phyloP scores from a whole-genome alignment of 768 basidiomycete species.

The Agrocybe pediades region DNA sequence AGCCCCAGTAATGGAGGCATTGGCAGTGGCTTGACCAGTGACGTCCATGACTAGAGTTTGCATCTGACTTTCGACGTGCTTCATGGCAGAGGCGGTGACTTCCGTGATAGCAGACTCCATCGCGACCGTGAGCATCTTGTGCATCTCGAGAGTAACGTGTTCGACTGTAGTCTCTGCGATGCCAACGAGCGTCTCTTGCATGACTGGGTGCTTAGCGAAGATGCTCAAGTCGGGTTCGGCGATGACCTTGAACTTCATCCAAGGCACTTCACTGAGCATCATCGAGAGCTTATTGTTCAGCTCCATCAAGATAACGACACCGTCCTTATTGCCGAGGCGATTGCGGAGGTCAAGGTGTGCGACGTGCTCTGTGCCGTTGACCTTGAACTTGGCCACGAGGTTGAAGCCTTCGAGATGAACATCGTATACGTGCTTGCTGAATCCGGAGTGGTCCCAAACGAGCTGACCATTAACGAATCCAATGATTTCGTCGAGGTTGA shows the following conservation, averaged over 20 bases:
- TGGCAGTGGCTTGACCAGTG: constrained; percentile 13
- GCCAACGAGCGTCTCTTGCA: constrained; percentile 19
- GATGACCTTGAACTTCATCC: constrained; percentile 30
- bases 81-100: constrained; percentile 20
- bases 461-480: constrained; percentile 16
- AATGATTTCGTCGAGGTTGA: constrained; percentile 17
- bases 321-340: constrained; percentile 15
- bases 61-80: constrained; percentile 16
- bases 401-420: constrained; percentile 16
- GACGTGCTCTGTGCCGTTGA: constrained; percentile 7
- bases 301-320: constrained; percentile 18
- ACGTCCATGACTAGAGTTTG: constrained; percentile 12
- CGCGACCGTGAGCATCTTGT: constrained; percentile 18
- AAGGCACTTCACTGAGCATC: constrained; percentile 26
- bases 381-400: constrained; percentile 13
- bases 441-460: constrained; percentile 14
- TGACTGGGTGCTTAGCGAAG: constrained; percentile 21
- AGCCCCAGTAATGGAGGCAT: constrained; percentile 17
- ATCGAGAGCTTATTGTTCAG: constrained; percentile 20
- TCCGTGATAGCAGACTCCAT: constrained; percentile 19
- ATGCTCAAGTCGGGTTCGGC: constrained; percentile 24
- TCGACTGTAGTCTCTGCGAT: constrained; percentile 23
- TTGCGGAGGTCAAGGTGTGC: constrained; percentile 16
- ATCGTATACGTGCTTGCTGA: constrained; percentile 15
- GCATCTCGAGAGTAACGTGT: constrained; percentile 19